A percentile compares a stretch with the other conserved stretches of the same genome.
Evolutionary conservation across 305 asterid genomes (phyloP).

Genomic region (Withania somnifera): DNA sequence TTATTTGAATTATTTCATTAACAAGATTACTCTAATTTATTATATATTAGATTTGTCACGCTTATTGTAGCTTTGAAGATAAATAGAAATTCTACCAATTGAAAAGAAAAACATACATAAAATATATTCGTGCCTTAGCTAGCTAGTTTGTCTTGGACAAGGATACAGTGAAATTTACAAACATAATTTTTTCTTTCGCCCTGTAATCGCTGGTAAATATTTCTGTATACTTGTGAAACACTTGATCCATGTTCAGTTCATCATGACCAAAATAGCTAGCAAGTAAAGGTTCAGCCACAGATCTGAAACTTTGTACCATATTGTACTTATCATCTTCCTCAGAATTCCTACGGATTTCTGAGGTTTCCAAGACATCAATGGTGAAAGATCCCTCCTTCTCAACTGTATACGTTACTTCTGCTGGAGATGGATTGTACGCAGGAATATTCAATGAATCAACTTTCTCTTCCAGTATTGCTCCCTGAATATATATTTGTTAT

Average conservation of each 20-base stretch:
- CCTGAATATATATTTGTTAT: constrained; percentile 6
- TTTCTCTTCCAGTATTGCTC: constrained; percentile 29
- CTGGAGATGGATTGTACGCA: constrained; percentile 26
- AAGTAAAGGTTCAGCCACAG: constrained; percentile 35
- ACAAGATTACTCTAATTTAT: too few species aligned
- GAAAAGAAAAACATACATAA: too few species aligned
- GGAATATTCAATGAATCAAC: constrained; percentile 32
- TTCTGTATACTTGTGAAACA: constrained; percentile 13
- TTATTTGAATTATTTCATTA: too few species aligned
- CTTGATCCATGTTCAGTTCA: constrained; percentile 11
- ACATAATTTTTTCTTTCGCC: constrained; percentile 29
- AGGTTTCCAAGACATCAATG: constrained; percentile 18
- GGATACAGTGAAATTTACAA: constrained; percentile 33
- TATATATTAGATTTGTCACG: too few species aligned
- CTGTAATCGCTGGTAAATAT: constrained; percentile 17
- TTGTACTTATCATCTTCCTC: background rate
- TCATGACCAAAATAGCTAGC: constrained; percentile 26
- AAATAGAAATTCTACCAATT: too few species aligned
- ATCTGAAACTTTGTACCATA: constrained; percentile 31
- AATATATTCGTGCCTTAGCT: background rate
- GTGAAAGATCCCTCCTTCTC: constrained; percentile 34
- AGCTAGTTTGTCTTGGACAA: constrained; percentile 9
- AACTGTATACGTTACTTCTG: constrained; percentile 19
- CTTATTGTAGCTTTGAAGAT: too few species aligned
- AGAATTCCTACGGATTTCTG: background rate